Percentiles rank a stretch among this genome's conserved stretches.
These are phyloP conservation scores for Carex scoparia DNA, from an alignment of 176 grass and related monocot genomes.

Conservation along the genomic window DNA sequence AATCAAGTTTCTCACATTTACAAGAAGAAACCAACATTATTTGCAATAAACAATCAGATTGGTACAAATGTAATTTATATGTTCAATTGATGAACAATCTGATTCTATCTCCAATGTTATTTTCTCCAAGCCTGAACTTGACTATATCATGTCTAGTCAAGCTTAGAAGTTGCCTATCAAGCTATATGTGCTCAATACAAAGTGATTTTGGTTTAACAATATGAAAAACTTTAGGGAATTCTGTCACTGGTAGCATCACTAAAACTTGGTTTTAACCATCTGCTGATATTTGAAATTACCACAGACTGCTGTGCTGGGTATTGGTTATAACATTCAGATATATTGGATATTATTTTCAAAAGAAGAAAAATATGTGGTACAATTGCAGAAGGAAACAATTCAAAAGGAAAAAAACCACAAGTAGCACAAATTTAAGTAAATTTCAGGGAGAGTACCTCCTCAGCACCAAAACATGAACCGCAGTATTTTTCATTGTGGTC, in stretches of 20 bases:
- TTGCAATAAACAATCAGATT: not conserved
- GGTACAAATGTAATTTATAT: not conserved
- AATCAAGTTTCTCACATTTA: not conserved
- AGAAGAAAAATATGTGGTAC: not conserved
- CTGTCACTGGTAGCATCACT: not conserved
- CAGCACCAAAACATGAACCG: constrained; percentile 92
- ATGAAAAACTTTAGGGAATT: not conserved
- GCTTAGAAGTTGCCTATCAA: not conserved
- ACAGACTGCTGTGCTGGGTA: not conserved
- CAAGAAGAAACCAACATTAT: not conserved
- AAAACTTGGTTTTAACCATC: not conserved
- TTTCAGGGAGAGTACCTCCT: constrained; percentile 38
- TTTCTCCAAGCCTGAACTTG: not conserved
- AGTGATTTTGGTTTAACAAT: not conserved
- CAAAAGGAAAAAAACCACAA: not conserved
- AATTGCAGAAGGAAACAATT: not conserved
- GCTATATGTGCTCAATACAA: not conserved
- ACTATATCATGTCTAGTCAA: not conserved
- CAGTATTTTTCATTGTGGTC: constrained; percentile 98
- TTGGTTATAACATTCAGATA: not conserved
- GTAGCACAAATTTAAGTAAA: not conserved
- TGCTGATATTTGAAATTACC: not conserved
- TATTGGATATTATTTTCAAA: not conserved
- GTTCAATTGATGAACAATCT: not conserved
- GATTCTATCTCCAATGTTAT: not conserved